phyloP scores from a whole-genome alignment of 768 basidiomycete genomes.

The Auricularia cornea region DNA sequence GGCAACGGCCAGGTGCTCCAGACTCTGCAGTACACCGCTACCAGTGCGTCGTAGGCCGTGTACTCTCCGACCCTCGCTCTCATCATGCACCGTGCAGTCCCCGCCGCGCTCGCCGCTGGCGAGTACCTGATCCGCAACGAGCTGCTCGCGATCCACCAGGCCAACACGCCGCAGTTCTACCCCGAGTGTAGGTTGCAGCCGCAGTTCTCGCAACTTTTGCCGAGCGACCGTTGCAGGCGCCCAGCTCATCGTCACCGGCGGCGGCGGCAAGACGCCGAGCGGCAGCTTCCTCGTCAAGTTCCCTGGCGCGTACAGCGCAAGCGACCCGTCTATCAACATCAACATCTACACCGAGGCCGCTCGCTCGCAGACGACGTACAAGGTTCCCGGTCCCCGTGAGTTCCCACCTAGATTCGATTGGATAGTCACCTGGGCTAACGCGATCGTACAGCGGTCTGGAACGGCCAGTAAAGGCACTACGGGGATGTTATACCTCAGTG shows the following conservation, averaged over 20 bases:
- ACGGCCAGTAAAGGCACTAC: neutral
- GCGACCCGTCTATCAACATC: slow-evolving; percentile 28
- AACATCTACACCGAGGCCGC: slow-evolving; percentile 30
- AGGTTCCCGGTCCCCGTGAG: slow-evolving; percentile 27
- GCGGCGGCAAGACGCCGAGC: slow-evolving; percentile 22
- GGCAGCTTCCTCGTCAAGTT: slow-evolving; percentile 25
- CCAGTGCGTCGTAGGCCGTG: neutral
- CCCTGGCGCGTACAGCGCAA: slow-evolving; percentile 26
- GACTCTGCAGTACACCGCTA: neutral
- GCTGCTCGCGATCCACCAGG: slow-evolving; percentile 10
- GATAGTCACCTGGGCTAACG: neutral
- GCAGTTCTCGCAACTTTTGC: neutral
- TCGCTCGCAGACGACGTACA: slow-evolving; percentile 27
- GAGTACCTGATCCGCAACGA: slow-evolving; percentile 31
- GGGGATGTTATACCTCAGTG: too few relatives aligned
- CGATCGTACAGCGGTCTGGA: neutral
- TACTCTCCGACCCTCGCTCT: slow-evolving; percentile 24
- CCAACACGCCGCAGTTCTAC: slow-evolving; percentile 31
- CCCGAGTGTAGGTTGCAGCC: slow-evolving; percentile 11
- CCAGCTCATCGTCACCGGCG: slow-evolving; percentile 26
- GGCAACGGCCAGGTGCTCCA: slow-evolving; percentile 29
- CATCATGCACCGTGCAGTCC: slow-evolving; percentile 27
- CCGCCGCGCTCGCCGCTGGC: slow-evolving; percentile 20
- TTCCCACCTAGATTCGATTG: too few relatives aligned
- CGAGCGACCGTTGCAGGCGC: slow-evolving; percentile 11